A percentile compares a stretch with the other conserved stretches of the same genome.
phyloP scores from a whole-genome alignment of 1,284 basidiomycete genomes.

The Naganishia liquefaciens region DNA sequence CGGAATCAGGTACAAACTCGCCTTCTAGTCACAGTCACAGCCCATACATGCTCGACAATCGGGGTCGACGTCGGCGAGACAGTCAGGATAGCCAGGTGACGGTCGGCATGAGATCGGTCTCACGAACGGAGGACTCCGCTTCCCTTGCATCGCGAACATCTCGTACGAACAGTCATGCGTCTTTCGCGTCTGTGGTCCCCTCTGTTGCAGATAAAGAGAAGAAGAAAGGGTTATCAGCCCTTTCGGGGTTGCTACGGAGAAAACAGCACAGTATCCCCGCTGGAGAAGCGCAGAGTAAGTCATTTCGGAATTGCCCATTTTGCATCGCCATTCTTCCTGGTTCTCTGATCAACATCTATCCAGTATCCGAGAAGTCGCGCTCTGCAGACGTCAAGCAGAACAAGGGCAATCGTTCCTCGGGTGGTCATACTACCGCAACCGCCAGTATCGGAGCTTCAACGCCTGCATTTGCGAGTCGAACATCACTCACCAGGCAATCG shows the following conservation, averaged over 20 bases:
- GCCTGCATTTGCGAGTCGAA: conserved; percentile 1
- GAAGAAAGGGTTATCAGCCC: conserved; percentile 31
- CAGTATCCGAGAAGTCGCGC: neutral
- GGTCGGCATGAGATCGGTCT: neutral
- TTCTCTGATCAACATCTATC: neutral
- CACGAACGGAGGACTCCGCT: neutral
- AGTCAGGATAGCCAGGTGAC: conserved; percentile 22
- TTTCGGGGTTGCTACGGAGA: conserved; percentile 30
- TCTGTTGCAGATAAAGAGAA: conserved; percentile 11
- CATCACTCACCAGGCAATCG: conserved; percentile 2
- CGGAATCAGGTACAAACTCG: conserved; percentile 7
- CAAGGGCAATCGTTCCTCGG: conserved; percentile 9
- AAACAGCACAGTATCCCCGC: conserved; percentile 10
- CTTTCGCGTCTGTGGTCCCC: conserved; percentile 9
- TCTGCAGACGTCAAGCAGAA: neutral
- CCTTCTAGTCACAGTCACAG: conserved; percentile 15
- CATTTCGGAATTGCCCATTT: too few relatives aligned
- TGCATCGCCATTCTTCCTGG: neutral
- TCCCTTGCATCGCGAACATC: conserved; percentile 11
- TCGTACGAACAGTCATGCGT: conserved; percentile 10
- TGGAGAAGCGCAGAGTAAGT: neutral
- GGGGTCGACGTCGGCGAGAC: conserved; percentile 6
- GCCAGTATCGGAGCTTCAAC: neutral
- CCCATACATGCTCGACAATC: neutral
- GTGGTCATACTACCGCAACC: conserved; percentile 1